Percentiles rank a stretch among this genome's conserved stretches.
Evolutionary conservation across 192 early-diverging fungal genomes (phyloP).

Genomic region (Backusella tuberculispora): DNA sequence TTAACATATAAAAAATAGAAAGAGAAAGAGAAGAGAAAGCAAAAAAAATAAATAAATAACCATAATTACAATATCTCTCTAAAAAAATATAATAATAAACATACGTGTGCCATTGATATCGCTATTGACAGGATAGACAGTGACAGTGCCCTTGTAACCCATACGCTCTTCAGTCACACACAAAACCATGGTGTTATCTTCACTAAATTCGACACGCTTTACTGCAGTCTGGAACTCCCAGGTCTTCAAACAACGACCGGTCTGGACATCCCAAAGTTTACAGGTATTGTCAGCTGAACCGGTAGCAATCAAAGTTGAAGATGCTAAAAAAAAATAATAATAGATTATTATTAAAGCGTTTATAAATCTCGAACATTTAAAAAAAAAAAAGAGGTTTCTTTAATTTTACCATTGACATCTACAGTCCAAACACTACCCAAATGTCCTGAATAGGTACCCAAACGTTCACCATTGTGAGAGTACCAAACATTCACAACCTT

Average conservation of each 20-base stretch:
- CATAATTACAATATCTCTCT: background rate
- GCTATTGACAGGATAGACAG: constrained; percentile 79
- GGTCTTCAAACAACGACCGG: constrained; percentile 87
- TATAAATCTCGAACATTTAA: background rate
- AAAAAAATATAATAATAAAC: background rate
- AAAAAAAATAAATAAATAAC: background rate
- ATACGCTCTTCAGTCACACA: constrained; percentile 97
- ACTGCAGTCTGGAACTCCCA: constrained; percentile 93
- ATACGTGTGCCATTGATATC: constrained; percentile 53
- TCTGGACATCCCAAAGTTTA: constrained; percentile 92
- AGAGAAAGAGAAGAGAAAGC: background rate
- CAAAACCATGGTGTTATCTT: constrained; percentile 86
- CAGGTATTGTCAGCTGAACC: constrained; percentile 92
- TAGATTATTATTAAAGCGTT: background rate
- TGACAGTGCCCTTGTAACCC: constrained; percentile 87
- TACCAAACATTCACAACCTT: constrained; percentile 94
- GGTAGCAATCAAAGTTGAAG: constrained; percentile 78
- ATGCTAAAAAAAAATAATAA: constrained; percentile 47
- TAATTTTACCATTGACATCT: constrained; percentile 80
- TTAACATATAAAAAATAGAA: background rate
- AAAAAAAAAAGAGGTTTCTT: background rate
- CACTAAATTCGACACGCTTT: constrained; percentile 87
- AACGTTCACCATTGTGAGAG: constrained; percentile 96
- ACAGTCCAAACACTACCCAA: constrained; percentile 94
- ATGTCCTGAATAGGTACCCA: constrained; percentile 94